Evolutionary conservation across 306 rosid species (phyloP).

Genomic region (Acacia crassicarpa): DNA sequence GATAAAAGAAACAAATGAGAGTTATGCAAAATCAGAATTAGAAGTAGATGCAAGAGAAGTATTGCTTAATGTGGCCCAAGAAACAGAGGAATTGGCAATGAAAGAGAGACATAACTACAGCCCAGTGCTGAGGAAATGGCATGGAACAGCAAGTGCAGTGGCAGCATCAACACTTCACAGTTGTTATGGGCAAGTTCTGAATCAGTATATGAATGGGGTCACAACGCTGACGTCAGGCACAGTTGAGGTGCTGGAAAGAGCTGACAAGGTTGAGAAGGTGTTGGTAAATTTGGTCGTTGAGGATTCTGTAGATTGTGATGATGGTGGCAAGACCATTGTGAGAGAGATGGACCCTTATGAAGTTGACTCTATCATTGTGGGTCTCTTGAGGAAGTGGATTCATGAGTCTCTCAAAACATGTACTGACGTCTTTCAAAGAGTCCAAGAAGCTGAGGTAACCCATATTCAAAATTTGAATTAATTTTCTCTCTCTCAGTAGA

Average conservation of each 20-base stretch:
- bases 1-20: conserved; percentile 43
- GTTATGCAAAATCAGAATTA: conserved; percentile 22
- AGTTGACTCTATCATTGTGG: conserved; percentile 66
- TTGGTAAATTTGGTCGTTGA: conserved; percentile 80
- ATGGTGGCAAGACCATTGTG: conserved; percentile 81
- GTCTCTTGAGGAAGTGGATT: conserved; percentile 71
- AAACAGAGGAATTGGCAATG: conserved; percentile 62
- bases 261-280: conserved; percentile 74
- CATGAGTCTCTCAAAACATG: conserved; percentile 57
- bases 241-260: conserved; percentile 65
- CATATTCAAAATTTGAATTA: not conserved
- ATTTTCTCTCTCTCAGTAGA: too few species aligned
- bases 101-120: conserved; percentile 78
- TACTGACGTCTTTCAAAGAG: conserved; percentile 50
- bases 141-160: conserved; percentile 66
- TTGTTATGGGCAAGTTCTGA: conserved; percentile 67
- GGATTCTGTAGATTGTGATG: conserved; percentile 78
- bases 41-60: conserved; percentile 49
- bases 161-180: conserved; percentile 71
- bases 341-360: conserved; percentile 85
- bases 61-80: conserved; percentile 65
- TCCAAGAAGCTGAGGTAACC: conserved; percentile 75
- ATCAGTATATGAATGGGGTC: conserved; percentile 56
- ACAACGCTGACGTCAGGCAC: conserved; percentile 53
- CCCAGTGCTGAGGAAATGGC: conserved; percentile 80